Percentiles rank a stretch among this genome's conserved stretches.
Evolutionary conservation across 345 rosid genomes (phyloP).

Genomic region (Eucalyptus marginata): DNA sequence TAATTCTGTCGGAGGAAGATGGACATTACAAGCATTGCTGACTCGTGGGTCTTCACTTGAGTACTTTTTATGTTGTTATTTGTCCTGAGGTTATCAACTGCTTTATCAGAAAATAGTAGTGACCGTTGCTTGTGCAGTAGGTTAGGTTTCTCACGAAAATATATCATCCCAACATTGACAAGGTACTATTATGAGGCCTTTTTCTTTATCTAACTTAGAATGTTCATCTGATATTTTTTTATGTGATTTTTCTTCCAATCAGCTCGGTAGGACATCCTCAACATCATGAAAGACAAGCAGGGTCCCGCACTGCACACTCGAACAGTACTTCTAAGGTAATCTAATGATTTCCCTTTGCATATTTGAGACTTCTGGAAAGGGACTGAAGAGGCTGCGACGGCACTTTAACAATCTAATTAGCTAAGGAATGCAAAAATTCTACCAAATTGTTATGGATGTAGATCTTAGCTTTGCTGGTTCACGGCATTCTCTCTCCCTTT

Average conservation of each 20-base stretch:
- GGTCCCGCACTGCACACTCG: conserved; percentile 48
- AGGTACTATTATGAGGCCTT: neutral
- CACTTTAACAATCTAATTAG: neutral
- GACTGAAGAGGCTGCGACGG: neutral
- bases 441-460: neutral
- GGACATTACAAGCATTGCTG: neutral
- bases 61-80: neutral
- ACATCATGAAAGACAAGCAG: conserved; percentile 53
- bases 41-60: neutral
- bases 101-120: neutral
- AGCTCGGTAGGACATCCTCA: conserved; percentile 59
- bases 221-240: neutral
- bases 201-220: neutral
- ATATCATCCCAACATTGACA: neutral
- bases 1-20: neutral
- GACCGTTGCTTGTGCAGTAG: neutral
- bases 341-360: neutral
- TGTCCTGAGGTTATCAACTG: neutral
- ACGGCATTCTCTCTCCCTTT: neutral
- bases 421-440: neutral
- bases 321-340: conserved; percentile 39
- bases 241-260: neutral
- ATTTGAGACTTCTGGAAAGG: neutral
- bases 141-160: conserved; percentile 3
- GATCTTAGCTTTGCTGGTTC: neutral